phyloP scores from a whole-genome alignment of 768 basidiomycete genomes.

The Xerocomellus amylosporus region DNA sequence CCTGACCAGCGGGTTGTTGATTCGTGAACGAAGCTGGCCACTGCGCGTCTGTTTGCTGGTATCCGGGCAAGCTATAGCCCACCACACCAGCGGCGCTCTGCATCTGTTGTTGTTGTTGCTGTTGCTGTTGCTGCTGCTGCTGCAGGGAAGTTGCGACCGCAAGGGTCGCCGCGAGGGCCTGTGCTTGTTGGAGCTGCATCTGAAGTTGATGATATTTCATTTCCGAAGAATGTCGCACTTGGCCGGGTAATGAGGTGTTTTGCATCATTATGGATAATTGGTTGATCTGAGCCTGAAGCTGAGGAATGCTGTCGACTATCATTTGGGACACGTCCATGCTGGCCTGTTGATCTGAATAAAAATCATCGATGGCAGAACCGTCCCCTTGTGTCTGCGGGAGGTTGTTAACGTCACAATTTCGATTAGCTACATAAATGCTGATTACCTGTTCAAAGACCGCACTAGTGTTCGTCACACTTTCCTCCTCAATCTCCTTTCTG shows the following conservation, averaged over 20 bases:
- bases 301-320: constrained; percentile 71
- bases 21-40: constrained; percentile 54
- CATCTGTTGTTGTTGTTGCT: constrained; percentile 41
- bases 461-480: constrained; percentile 34
- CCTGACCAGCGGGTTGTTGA: constrained; percentile 65
- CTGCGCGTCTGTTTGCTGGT: constrained; percentile 36
- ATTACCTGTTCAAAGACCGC: constrained; percentile 37
- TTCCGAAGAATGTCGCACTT: constrained; percentile 76
- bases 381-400: constrained; percentile 25
- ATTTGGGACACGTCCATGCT: constrained; percentile 69
- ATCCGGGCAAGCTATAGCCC: constrained; percentile 44
- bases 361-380: constrained; percentile 51
- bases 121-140: constrained; percentile 45
- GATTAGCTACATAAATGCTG: not conserved
- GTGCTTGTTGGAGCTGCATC: constrained; percentile 76
- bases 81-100: constrained; percentile 30
- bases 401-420: constrained; percentile 1
- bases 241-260: constrained; percentile 67
- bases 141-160: constrained; percentile 56
- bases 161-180: constrained; percentile 64
- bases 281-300: constrained; percentile 81
- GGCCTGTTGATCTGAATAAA: constrained; percentile 73
- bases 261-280: constrained; percentile 79
- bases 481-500: constrained; percentile 54
- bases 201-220: constrained; percentile 81